Conservation (phyloP, 331 rosid species). For the Rhamnella rubrinervis region DNA sequence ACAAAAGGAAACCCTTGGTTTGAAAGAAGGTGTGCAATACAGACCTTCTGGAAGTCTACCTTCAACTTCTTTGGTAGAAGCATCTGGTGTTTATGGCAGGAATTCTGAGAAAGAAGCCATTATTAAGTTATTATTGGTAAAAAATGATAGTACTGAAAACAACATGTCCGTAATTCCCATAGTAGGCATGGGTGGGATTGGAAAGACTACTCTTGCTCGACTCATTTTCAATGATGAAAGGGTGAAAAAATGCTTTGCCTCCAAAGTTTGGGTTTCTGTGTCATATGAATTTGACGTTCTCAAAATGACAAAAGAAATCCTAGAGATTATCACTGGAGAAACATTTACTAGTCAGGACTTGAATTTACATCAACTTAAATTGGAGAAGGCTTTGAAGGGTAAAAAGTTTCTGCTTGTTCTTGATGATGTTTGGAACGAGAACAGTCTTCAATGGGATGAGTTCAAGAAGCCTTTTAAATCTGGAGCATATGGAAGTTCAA, state of each 20-base stretch:
- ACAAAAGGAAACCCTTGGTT: too few relatives aligned
- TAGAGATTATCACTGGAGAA: neutral
- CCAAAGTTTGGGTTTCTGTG: conserved; percentile 4
- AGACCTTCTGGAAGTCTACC: too few relatives aligned
- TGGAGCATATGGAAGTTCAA: neutral
- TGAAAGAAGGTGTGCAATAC: too few relatives aligned
- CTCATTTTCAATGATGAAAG: neutral
- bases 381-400: neutral
- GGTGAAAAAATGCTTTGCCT: neutral
- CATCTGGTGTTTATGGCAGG: too few relatives aligned
- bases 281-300: neutral
- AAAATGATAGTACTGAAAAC: neutral
- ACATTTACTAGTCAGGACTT: neutral
- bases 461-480: neutral
- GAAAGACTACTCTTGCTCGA: conserved; percentile 1
- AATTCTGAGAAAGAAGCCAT: neutral
- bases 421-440: conserved; percentile 9
- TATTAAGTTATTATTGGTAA: neutral
- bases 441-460: neutral
- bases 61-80: too few relatives aligned
- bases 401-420: conserved; percentile 2
- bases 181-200: neutral
- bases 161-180: neutral
- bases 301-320: neutral
- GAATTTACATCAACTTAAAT: neutral